A percentile compares a stretch with the other conserved stretches of the same genome.
These are phyloP conservation scores for Aspergillus ochraceoroseus DNA, from an alignment of 2,329 filamentous ascomycete species.

Conservation along the genomic window DNA sequence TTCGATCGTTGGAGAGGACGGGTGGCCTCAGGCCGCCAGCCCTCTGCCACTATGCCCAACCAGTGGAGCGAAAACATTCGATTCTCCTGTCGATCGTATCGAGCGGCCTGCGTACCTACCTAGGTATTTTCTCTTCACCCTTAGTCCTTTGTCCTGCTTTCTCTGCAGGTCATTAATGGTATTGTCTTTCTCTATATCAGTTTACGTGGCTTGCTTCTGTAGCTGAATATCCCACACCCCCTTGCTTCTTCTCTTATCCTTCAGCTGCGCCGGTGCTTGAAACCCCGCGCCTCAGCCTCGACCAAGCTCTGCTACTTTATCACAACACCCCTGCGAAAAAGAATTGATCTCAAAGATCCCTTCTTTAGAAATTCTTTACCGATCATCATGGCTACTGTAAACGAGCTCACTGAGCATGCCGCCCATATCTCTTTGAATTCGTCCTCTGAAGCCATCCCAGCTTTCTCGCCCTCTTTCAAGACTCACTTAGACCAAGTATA, in stretches of 20 bases:
- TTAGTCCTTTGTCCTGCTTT: no score
- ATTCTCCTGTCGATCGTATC: neutral
- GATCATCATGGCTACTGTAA: constrained; percentile 2
- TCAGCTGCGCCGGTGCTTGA: neutral
- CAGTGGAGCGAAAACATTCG: constrained; percentile 9
- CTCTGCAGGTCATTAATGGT: no score
- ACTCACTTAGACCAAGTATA: constrained; percentile 36
- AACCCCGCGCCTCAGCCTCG: neutral
- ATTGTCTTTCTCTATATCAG: no score
- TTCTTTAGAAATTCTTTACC: neutral
- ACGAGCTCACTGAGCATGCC: constrained; percentile 16
- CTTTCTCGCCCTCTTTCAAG: constrained; percentile 33
- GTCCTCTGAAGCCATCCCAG: constrained; percentile 5
- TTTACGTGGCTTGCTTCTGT: no score
- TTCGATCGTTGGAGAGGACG: neutral
- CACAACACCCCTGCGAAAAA: no score
- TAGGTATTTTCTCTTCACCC: neutral
- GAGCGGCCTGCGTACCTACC: neutral
- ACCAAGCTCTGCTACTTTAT: neutral
- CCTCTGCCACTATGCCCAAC: neutral
- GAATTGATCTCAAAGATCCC: no score
- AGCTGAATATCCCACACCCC: no score
- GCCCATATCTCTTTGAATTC: constrained; percentile 16
- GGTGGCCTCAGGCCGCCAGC: neutral
- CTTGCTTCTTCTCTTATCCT: no score